Percentiles rank a stretch among this genome's conserved stretches.
Evolutionary conservation across 306 rosid genomes (phyloP).

Genomic region (Crataegus laevigata): DNA sequence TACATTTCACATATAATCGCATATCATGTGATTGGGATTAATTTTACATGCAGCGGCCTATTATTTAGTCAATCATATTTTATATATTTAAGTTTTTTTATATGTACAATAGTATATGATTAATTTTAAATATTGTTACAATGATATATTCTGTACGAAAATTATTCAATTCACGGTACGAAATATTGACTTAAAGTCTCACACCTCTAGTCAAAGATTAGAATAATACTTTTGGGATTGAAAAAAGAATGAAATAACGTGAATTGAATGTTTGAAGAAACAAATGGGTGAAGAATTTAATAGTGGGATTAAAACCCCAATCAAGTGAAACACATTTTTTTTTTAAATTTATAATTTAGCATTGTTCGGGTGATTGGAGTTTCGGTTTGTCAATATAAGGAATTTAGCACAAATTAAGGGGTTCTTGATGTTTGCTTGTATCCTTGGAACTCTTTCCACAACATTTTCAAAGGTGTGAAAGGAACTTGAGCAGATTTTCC

Average conservation of each 20-base stretch:
- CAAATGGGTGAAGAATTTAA: no score
- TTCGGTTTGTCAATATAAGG: background rate
- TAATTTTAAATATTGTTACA: no score
- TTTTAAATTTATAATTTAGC: background rate
- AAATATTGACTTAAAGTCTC: background rate
- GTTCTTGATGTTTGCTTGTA: background rate
- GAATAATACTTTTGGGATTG: background rate
- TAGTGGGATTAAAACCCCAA: no score
- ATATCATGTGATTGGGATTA: slow-evolving; percentile 31
- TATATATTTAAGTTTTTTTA: no score
- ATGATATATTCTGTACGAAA: no score
- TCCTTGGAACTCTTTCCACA: background rate
- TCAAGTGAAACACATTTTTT: background rate
- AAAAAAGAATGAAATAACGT: background rate
- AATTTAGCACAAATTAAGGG: background rate
- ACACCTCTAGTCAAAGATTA: slow-evolving; percentile 14
- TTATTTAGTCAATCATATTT: no score
- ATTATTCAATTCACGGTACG: no score
- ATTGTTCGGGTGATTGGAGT: slow-evolving; percentile 7
- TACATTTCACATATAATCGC: slow-evolving; percentile 16
- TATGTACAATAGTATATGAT: no score
- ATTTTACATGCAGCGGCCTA: no score
- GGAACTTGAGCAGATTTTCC: background rate
- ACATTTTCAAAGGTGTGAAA: background rate
- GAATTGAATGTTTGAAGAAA: no score